These are phyloP conservation scores for Circinella umbellata DNA, from an alignment of 371 early-diverging fungal species.

Conservation along the genomic window DNA sequence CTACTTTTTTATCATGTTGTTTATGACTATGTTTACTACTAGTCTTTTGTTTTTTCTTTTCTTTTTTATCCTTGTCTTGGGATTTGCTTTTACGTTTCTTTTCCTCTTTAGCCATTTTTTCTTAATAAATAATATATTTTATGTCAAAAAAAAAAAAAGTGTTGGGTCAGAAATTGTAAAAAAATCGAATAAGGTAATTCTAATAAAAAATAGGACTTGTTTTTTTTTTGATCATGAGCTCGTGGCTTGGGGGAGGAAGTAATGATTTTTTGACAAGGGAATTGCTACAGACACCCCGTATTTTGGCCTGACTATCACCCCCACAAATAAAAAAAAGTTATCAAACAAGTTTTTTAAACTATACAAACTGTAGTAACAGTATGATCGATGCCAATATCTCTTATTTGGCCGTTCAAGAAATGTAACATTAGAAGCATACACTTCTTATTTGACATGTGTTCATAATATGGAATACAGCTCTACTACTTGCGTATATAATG, in stretches of 20 bases:
- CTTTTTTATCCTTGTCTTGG: constrained; percentile 32
- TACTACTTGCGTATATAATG: too few species aligned
- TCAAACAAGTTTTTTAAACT: too few species aligned
- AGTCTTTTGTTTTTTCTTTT: constrained; percentile 29
- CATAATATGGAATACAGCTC: too few species aligned
- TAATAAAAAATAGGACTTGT: not conserved
- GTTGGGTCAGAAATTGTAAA: not conserved
- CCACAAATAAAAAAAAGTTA: too few species aligned
- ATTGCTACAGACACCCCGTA: too few species aligned
- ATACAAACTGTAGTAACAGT: too few species aligned
- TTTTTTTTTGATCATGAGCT: not conserved
- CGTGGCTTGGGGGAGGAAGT: not conserved
- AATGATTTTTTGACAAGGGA: not conserved
- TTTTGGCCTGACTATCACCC: too few species aligned
- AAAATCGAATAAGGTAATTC: not conserved
- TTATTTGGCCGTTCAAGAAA: too few species aligned
- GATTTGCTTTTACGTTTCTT: constrained; percentile 51
- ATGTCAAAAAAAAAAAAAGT: not conserved
- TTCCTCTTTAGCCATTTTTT: constrained; percentile 32
- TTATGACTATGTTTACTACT: constrained; percentile 18
- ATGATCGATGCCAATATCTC: too few species aligned
- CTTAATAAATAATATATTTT: not conserved
- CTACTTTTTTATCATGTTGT: constrained; percentile 10
- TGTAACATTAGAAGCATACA: too few species aligned
- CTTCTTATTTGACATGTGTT: too few species aligned